Percentiles rank a stretch among this genome's conserved stretches.
These are phyloP conservation scores for Raffaelea ambrosiae DNA, from an alignment of 2,329 filamentous ascomycete species.

Conservation along the genomic window DNA sequence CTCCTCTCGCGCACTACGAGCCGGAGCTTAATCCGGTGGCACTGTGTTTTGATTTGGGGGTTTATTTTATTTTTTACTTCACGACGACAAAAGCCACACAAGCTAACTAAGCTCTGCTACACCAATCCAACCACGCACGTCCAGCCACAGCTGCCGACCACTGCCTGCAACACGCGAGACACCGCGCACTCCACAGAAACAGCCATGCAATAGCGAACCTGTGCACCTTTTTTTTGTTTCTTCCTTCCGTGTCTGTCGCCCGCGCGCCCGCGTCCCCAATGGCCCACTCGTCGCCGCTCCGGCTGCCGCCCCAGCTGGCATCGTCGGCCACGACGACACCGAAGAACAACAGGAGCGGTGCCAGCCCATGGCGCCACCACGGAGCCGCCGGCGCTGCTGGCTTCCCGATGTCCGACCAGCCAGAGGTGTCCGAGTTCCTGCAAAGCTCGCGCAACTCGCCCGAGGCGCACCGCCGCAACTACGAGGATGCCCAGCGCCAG, in stretches of 20 bases:
- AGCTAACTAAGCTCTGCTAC: no score
- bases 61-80: no score
- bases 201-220: background rate
- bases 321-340: background rate
- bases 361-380: no score
- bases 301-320: background rate
- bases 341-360: background rate
- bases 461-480: slow-evolving; percentile 20
- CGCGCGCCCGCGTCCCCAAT: slow-evolving; percentile 9
- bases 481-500: slow-evolving; percentile 19
- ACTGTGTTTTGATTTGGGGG: no score
- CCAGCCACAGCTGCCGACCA: no score
- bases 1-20: no score
- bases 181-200: no score
- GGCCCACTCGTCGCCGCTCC: slow-evolving; percentile 20
- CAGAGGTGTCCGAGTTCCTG: slow-evolving; percentile 18
- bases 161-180: no score
- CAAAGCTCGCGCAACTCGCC: slow-evolving; percentile 23
- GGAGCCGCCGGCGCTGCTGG: background rate
- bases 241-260: background rate
- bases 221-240: background rate
- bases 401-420: slow-evolving; percentile 7
- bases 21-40: no score
- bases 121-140: no score
- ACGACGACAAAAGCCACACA: no score